Evolutionary conservation across 345 rosid species (phyloP).

Genomic region (Jatropha curcas): DNA sequence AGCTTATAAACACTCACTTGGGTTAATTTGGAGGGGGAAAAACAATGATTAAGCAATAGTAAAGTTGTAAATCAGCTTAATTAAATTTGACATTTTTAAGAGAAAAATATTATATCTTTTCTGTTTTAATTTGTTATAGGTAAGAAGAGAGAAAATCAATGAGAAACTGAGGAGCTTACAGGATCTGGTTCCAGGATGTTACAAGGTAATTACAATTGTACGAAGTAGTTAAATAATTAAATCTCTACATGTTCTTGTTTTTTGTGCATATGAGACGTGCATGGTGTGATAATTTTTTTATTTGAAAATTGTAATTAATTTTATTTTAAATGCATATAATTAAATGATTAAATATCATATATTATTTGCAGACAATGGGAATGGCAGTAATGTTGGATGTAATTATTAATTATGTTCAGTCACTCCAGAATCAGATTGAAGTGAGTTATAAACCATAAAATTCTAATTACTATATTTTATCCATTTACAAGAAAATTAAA

Average conservation of each 20-base stretch:
- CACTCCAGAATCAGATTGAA: constrained; percentile 69
- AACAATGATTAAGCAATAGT: too few relatives aligned
- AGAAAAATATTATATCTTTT: not conserved
- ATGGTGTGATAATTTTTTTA: not conserved
- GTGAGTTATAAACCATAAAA: constrained; percentile 19
- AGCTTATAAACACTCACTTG: too few relatives aligned
- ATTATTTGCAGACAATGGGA: constrained; percentile 72
- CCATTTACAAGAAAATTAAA: not conserved
- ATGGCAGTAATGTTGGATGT: constrained; percentile 85
- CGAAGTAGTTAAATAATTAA: too few relatives aligned
- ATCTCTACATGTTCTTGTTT: not conserved
- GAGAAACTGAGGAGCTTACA: constrained; percentile 69
- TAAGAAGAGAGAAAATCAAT: constrained; percentile 76
- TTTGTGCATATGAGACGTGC: not conserved
- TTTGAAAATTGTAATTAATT: not conserved
- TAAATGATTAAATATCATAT: too few relatives aligned
- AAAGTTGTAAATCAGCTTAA: too few relatives aligned
- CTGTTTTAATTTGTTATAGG: constrained; percentile 36
- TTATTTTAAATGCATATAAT: too few relatives aligned
- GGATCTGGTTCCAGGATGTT: constrained; percentile 88
- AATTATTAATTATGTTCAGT: constrained; percentile 60
- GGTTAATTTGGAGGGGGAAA: too few relatives aligned
- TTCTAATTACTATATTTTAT: not conserved
- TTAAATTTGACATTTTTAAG: not conserved
- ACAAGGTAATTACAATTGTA: constrained; percentile 52